phyloP scores from a whole-genome alignment of 1,284 basidiomycete genomes.

The Naganishia cerealis region DNA sequence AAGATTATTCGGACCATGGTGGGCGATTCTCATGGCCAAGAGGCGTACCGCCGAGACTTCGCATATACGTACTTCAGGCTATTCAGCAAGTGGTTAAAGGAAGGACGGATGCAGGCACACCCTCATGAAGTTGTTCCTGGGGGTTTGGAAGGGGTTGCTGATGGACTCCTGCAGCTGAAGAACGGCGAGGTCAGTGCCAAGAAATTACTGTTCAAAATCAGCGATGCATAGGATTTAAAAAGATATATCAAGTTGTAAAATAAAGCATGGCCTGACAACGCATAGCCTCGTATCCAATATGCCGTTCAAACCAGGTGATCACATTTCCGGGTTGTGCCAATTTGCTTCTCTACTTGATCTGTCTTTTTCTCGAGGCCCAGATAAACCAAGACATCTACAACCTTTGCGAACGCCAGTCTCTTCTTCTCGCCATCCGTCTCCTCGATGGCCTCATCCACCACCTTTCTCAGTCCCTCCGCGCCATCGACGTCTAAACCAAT shows the following conservation, averaged over 20 bases:
- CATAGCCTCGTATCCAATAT: no score
- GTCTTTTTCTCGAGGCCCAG: slow-evolving; percentile 23
- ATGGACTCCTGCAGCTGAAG: slow-evolving; percentile 29
- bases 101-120: slow-evolving; percentile 24
- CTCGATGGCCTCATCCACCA: slow-evolving; percentile 1
- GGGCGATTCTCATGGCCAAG: slow-evolving; percentile 15
- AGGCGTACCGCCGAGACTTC: slow-evolving; percentile 19
- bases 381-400: slow-evolving; percentile 24
- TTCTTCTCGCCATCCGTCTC: slow-evolving; percentile 11
- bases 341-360: not conserved
- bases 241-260: not conserved
- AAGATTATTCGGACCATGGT: slow-evolving; percentile 29
- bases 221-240: slow-evolving; percentile 21
- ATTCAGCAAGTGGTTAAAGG: slow-evolving; percentile 24
- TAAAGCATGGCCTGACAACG: no score
- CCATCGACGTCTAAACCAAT: slow-evolving; percentile 11
- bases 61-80: slow-evolving; percentile 27
- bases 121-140: slow-evolving; percentile 27
- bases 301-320: not conserved
- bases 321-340: not conserved
- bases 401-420: slow-evolving; percentile 4
- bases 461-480: slow-evolving; percentile 3
- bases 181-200: slow-evolving; percentile 29
- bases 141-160: slow-evolving; percentile 27
- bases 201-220: slow-evolving; percentile 30